Evolutionary conservation across 169 alveolate genomes (phyloP), one percentile per base, ranked within the genome.

Genomic region (Plasmodium yoelii): DNA sequence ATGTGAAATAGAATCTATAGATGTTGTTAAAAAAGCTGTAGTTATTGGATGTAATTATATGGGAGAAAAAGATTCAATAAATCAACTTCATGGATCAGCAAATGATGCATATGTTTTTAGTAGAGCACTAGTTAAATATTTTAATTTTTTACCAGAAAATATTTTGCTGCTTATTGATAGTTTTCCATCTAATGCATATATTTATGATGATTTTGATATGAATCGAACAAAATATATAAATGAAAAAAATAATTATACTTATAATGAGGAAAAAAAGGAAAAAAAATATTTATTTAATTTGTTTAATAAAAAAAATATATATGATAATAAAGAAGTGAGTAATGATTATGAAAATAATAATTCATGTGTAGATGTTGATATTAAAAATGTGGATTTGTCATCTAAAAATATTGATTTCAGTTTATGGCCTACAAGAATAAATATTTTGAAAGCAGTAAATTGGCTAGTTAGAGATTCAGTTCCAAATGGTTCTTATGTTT

Each of bases 61-160:
- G 59, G 44, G 69, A 19, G 95, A 93, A 22, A 61, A 75, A 84
- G 91, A 92, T 49, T 94, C 90, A 15, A 34, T 3, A 34, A 92
- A 88, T 57, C 69, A 87, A 47, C 90, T 96, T 10, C 92, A 97
- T 55, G 98, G 98, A 34, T 80, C 96, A 44, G 96, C 94, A 67
- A 96, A 96, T 92, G 98, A 96, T 87, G 98, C 98, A n/a, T 91
- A 93, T 63, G 72, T 94, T 49, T 92, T 96, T 86, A 96, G 98
- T 22, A 88, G 93, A 22, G 94, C 95, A 1, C 59, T 96, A 74
- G 95, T 96, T 46, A 94, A 94, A 68, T 93, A 94, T 68, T 87
- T 94, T 77, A 96, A 93, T 57, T 94, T 95, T 26, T 88, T 77
- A 51, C 96, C 97, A 4, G 93, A 93, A 19, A 92, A 96, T 39